Percentiles rank a stretch among this genome's conserved stretches.
Conservation (phyloP, 1,284 basidiomycete species). For the Lignosus rhinocerotis region DNA sequence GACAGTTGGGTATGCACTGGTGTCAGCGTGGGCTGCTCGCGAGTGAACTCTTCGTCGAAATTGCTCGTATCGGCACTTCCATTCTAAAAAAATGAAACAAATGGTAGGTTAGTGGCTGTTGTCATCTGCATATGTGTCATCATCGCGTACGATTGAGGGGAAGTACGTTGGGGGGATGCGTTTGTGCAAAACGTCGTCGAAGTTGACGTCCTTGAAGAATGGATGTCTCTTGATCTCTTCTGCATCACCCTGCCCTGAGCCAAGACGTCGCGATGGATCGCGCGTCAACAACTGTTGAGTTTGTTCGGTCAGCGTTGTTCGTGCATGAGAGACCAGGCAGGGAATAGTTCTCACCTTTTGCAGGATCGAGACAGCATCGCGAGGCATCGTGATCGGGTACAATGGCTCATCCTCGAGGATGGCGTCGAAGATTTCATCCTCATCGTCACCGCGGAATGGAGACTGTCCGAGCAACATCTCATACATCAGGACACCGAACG, state of each 20-base stretch:
- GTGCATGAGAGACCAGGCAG: not conserved
- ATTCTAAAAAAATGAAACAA: slow-evolving; percentile 46
- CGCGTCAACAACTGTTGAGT: slow-evolving; percentile 81
- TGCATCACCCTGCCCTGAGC: slow-evolving; percentile 91
- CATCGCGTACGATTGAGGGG: slow-evolving; percentile 82
- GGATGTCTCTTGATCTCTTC: slow-evolving; percentile 97
- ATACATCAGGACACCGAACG: slow-evolving; percentile 97
- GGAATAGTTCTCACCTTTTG: slow-evolving; percentile 67
- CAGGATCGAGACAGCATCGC: slow-evolving; percentile 93
- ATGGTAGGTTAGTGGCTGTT: not conserved
- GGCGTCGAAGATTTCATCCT: slow-evolving; percentile 99
- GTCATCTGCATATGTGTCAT: not conserved
- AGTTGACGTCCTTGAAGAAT: slow-evolving; percentile 98
- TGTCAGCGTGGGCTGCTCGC: slow-evolving; percentile 95
- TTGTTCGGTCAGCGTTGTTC: not conserved
- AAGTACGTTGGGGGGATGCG: slow-evolving; percentile 97
- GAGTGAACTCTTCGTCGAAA: slow-evolving; percentile 97
- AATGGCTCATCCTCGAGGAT: slow-evolving; percentile 98
- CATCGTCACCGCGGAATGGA: slow-evolving; percentile 98
- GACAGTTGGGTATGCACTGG: slow-evolving; percentile 96
- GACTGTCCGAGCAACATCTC: slow-evolving; percentile 99
- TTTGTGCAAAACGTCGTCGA: slow-evolving; percentile 95
- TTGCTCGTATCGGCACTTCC: slow-evolving; percentile 83
- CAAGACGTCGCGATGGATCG: slow-evolving; percentile 92
- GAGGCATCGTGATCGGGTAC: slow-evolving; percentile 99